Base-by-base conservation (phyloP, 306 rosid species). In the Lablab purpureus region DNA sequence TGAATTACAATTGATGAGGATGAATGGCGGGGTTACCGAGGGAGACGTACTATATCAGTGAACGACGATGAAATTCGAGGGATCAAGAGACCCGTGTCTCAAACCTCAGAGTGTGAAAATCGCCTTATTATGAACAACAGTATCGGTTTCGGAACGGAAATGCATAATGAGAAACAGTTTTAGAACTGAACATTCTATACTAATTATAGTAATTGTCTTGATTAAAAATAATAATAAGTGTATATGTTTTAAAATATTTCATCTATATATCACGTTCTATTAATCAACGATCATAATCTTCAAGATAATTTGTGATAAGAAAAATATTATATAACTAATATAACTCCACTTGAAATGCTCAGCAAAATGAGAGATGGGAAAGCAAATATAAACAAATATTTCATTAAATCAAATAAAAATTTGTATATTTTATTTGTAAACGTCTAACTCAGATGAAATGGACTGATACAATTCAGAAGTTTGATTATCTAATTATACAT, bases 21-120 rank as follows among this genome's bases (percentile, higher is more conserved):
- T 7, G 67, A 79, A 60, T 67, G 63, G 17, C 58, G 55, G n/a
- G 45, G 52, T 43, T 45, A 30, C 18, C 63, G 34, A 52, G 12
- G 59, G 27, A 18, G 6, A 9, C 23, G 8, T 55, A 21, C 15
- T 10, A 40, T 40, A 40, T 40, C 45, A 1, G 45, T 52, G 45
- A 10, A 46, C 34, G 7, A 43, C 6, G 40, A 30, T 2, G 79
- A 36, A 73, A 67, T 22, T n/a, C 4, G 51, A 34, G 32, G 1
- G 45, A 41, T 67, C 41, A 43, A 54, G 18, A 8, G 74, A 27
- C 71, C 51, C 74, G 74, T 64, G 78, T 40, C 67, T 7, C 51
- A 10, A 8, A 14, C 34, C 49, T 36, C 73, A 62, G 55, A 41
- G 25, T 27, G 23, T 54, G 36, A 41, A 54, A 40, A 55, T n/a